Evolutionary conservation across 257 asterid species (phyloP).

Genomic region (Nicotiana paniculata): DNA sequence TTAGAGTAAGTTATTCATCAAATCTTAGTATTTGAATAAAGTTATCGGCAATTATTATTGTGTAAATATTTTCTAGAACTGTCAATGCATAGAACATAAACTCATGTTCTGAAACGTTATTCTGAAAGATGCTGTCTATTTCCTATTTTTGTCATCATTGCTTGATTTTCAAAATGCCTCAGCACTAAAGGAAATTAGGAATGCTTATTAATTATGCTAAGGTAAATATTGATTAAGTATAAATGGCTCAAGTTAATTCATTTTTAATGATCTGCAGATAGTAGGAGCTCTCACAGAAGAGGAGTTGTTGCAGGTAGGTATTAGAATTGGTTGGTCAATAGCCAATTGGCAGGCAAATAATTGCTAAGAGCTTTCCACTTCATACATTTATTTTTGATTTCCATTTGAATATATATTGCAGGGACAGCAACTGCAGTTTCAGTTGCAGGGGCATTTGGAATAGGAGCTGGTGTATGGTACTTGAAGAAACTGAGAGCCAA

Average conservation of each 20-base stretch:
- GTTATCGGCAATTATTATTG: background rate
- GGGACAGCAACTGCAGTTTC: constrained; percentile 68
- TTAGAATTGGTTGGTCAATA: background rate
- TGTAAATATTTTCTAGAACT: background rate
- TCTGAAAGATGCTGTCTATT: background rate
- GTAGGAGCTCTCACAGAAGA: constrained; percentile 24
- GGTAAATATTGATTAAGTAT: background rate
- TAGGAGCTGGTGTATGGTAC: constrained; percentile 87
- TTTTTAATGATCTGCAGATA: constrained; percentile 28
- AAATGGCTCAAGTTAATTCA: background rate
- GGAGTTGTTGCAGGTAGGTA: constrained; percentile 66
- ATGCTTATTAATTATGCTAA: background rate
- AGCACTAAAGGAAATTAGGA: background rate
- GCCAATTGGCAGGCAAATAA: background rate
- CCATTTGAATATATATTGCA: constrained; percentile 1
- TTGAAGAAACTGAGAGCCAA: constrained; percentile 60
- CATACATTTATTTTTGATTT: too few species aligned
- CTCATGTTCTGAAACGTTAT: background rate
- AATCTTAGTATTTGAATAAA: background rate
- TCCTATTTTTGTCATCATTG: background rate
- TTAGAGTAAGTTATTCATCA: background rate
- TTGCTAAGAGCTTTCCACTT: background rate
- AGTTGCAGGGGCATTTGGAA: constrained; percentile 67
- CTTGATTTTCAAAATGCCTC: background rate
- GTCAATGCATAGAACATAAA: background rate